Base-by-base conservation (phyloP, 345 rosid genomes). In the Aegle marmelos region DNA sequence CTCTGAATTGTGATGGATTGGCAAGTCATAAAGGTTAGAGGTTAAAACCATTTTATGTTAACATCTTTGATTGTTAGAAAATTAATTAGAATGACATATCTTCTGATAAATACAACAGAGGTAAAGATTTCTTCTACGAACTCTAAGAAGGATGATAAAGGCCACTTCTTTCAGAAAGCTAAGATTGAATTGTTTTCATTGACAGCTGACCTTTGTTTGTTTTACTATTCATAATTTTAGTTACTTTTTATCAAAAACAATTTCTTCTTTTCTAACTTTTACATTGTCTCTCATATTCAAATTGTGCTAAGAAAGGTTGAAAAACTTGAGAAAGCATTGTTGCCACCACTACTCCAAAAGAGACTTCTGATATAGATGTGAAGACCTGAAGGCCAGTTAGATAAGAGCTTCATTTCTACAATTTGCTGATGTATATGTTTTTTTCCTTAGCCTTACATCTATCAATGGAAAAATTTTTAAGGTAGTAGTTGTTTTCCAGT, bases 251-350 rank as follows among this genome's bases (percentile, higher is more conserved):
- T 1, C 16, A 68, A 56, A 39, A 74, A 9, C 9, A 45, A 21
- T 4, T 21, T 27, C 27, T 74, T 24, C 10, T 74, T 37, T 7
- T 63, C 68, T 19, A 50, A 69, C 50, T 59, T 19, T 53, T 2
- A n/a, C 34, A 2, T 6, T 56, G 5, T n/a, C 69, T 25, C 28
- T 22, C 34, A 85, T 82, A 79, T 85, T 77, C 83, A 85, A 76
- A 82, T 85, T 66, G 59, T 82, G 77, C 65, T 85, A 73, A 80
- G 66, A 36, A 82, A 80, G 77, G 78, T 73, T 67, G 83, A 82
- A 57, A 80, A 82, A 24, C 59, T 65, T 34, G 81, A 65, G 34
- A 63, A 31, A 25, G n/a, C 36, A 68, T 14, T 68, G 73, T 31
- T 48, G 75, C 50, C 30, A 71, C 62, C 22, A 10, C 45, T 24